Evolutionary conservation across 2,329 filamentous ascomycete species (phyloP).

Genomic region (Chrysoporthe deuterocubensis): DNA sequence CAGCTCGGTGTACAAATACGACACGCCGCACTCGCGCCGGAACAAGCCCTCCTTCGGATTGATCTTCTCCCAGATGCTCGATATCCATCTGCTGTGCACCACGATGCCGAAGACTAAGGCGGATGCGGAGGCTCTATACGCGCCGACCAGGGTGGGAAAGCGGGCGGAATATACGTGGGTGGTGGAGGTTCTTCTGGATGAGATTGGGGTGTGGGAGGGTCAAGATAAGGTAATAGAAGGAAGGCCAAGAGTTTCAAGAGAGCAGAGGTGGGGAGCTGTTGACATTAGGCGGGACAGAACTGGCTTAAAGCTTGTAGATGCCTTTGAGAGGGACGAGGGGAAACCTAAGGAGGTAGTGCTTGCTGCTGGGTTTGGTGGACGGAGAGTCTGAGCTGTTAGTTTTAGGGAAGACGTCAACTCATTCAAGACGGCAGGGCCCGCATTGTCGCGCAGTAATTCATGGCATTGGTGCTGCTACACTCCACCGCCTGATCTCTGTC

Average conservation of each 20-base stretch:
- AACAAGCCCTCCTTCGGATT: constrained; percentile 58
- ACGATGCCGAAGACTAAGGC: constrained; percentile 44
- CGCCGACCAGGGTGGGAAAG: constrained; percentile 17
- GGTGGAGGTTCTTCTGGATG: constrained; percentile 57
- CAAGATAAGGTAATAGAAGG: constrained; percentile 28
- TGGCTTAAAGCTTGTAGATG: constrained; percentile 45
- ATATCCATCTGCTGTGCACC: constrained; percentile 58
- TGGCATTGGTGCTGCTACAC: not conserved
- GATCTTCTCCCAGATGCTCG: constrained; percentile 58
- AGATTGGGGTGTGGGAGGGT: constrained; percentile 49
- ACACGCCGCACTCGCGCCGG: constrained; percentile 33
- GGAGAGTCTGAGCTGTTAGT: constrained; percentile 14
- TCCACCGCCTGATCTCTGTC: constrained; percentile 14
- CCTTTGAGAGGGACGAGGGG: constrained; percentile 36
- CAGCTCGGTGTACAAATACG: constrained; percentile 30
- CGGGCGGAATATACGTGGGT: constrained; percentile 44
- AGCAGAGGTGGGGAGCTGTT: constrained; percentile 59
- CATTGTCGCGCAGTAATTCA: not conserved
- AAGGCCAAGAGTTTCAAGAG: constrained; percentile 44
- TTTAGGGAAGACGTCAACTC: not conserved
- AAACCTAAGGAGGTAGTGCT: constrained; percentile 16
- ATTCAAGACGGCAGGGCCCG: not conserved
- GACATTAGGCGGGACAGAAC: constrained; percentile 40
- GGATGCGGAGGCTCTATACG: constrained; percentile 45
- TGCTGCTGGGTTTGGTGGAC: constrained; percentile 25